Evolutionary conservation across 345 rosid genomes (phyloP).

Genomic region (Populus nigra): DNA sequence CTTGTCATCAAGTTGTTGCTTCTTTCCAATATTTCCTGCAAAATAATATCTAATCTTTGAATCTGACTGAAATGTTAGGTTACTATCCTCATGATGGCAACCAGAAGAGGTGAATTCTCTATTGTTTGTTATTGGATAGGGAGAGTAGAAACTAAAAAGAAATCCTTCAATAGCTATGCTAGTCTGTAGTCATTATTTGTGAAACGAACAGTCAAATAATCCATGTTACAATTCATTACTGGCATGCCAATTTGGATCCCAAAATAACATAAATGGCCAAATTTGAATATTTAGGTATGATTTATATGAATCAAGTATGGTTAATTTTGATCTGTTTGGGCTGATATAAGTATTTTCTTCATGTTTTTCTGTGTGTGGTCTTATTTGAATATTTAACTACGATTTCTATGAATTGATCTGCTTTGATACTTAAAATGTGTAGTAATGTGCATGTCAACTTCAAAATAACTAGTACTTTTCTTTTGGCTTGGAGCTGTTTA

Average conservation of each 20-base stretch:
- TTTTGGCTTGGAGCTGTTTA: no score
- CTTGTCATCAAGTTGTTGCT: background rate
- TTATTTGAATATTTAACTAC: no score
- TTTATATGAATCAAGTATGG: background rate
- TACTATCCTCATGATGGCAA: background rate
- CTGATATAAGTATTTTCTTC: no score
- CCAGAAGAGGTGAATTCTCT: background rate
- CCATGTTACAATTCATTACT: background rate
- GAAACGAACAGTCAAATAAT: no score
- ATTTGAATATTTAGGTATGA: background rate
- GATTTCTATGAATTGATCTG: no score
- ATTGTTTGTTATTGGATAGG: background rate
- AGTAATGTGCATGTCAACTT: no score
- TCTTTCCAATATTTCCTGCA: background rate
- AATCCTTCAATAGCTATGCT: background rate
- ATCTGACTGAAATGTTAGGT: background rate
- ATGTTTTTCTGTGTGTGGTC: no score
- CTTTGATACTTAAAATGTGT: no score
- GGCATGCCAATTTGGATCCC: background rate
- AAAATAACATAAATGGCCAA: background rate
- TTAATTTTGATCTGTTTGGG: no score
- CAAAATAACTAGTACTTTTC: no score
- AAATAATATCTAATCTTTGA: background rate
- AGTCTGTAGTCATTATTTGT: background rate
- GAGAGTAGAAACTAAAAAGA: background rate